Evolutionary conservation across 2,329 filamentous ascomycete genomes (phyloP).

Genomic region (Aaosphaeria pasadenensis): DNA sequence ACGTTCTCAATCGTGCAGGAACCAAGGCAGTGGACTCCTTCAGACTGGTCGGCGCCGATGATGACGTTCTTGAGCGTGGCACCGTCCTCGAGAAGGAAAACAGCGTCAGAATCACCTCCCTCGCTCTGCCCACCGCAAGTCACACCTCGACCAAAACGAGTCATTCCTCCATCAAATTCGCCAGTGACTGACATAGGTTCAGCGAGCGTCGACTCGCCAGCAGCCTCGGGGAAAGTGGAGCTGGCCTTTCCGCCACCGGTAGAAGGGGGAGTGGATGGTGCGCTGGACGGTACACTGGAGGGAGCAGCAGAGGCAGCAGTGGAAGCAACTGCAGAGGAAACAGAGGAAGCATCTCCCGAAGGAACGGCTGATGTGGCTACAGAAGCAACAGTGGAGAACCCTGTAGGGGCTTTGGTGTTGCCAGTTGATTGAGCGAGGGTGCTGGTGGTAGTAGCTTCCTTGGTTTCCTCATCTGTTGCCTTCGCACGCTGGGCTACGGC

Average conservation of each 20-base stretch:
- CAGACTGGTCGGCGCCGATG: slow-evolving; percentile 49
- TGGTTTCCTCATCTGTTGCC: neutral
- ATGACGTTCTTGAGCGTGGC: slow-evolving; percentile 52
- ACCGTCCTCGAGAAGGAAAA: slow-evolving; percentile 50
- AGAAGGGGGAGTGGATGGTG: neutral
- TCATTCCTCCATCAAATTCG: slow-evolving; percentile 21
- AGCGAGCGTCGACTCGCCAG: slow-evolving; percentile 16
- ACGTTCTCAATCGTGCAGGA: slow-evolving; percentile 48
- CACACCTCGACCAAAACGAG: slow-evolving; percentile 18
- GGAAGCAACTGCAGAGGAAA: neutral
- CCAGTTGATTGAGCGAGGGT: too few species aligned
- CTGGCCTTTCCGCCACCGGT: slow-evolving; percentile 7
- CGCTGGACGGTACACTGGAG: neutral
- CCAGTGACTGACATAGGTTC: slow-evolving; percentile 14
- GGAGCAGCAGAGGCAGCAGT: neutral
- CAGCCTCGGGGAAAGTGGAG: slow-evolving; percentile 16
- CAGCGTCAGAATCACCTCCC: slow-evolving; percentile 43
- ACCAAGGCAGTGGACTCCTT: slow-evolving; percentile 53
- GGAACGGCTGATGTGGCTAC: slow-evolving; percentile 1
- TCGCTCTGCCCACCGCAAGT: slow-evolving; percentile 40
- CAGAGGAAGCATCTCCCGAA: neutral
- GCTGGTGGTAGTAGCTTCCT: neutral
- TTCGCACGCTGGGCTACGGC: neutral
- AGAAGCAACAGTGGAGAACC: neutral
- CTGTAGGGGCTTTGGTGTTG: too few species aligned